Evolutionary conservation across 371 early-diverging fungal species (phyloP), one percentile per base, ranked within the genome.

Genomic region (Mucor indicus): DNA sequence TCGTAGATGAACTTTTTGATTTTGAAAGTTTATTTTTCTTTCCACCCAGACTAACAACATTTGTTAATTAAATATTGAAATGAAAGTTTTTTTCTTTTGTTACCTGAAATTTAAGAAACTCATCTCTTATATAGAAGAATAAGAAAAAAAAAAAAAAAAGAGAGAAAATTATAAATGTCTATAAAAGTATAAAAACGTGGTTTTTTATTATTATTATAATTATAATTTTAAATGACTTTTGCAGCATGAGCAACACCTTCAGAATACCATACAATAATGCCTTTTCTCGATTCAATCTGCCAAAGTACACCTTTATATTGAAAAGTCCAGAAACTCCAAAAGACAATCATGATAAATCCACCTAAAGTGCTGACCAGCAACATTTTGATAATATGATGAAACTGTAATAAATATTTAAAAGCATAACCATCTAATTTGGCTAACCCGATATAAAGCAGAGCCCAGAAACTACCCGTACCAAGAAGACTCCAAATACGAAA

Each of bases 311-410:
- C 84, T 25, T 80, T 75, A 57, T 80, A 81, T 47, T 81, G 83
- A 36, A 81, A 84, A 0, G 82, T 82, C 84, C 84, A 84, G 44
- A 84, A 84, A 17, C 81, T 79, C 83, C 83, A 84, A 55, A 76
- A 80, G 40, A 70, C 64, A 41, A 79, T 69, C 77, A 84, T 69
- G 39, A 75, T 61, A 10, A 73, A 31, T 8, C 84, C 84, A 53
- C 78, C 79, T 6, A 71, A 47, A 17, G 78, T 48, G 53, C 80
- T 81, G 36, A 78, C 69, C 64, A 66, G 62, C 40, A 57, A 69
- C 48, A 69, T 53, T 50, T 54, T 73, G 43, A 57, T 50, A 38
- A 76, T 74, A 58, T 56, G 71, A 42, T 58, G 30, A 20, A 60
- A 45, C 53, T 69, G 57, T 30, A 64, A 50, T 27, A 81, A 38